A percentile compares a stretch with the other conserved stretches of the same genome.
These are phyloP conservation scores for Diutina neorugosa DNA, from an alignment of 1,139 yeast genomes.

Conservation along the genomic window DNA sequence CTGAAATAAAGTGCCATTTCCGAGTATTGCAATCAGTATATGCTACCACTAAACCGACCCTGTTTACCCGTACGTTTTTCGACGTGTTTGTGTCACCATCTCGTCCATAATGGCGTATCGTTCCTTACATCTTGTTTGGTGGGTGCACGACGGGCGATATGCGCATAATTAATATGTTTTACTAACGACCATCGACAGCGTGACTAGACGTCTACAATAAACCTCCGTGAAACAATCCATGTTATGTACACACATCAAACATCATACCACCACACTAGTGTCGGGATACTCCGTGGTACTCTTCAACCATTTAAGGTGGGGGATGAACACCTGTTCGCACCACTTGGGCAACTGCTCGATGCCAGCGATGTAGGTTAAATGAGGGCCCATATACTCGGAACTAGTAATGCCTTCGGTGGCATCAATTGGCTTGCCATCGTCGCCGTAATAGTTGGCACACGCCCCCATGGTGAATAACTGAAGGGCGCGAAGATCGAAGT, in stretches of 20 bases:
- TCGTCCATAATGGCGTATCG: background rate
- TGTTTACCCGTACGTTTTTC: too few species aligned
- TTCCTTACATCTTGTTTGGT: too few species aligned
- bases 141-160: too few species aligned
- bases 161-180: too few species aligned
- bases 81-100: background rate
- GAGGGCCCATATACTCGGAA: conserved; percentile 1
- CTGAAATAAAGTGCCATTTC: too few species aligned
- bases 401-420: background rate
- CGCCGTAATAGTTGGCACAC: conserved; percentile 15
- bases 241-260: background rate
- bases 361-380: background rate
- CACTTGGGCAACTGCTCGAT: conserved; percentile 10
- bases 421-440: background rate
- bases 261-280: background rate
- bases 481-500: conserved; percentile 35
- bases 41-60: too few species aligned
- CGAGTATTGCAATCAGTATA: too few species aligned
- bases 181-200: background rate
- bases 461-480: conserved; percentile 27
- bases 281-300: conserved; percentile 12
- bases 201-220: too few species aligned
- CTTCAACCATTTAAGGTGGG: conserved; percentile 28
- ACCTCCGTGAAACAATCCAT: background rate
- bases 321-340: conserved; percentile 25